Conservation (phyloP, 208 protist species). For the Dictyostelium gargantuum region DNA sequence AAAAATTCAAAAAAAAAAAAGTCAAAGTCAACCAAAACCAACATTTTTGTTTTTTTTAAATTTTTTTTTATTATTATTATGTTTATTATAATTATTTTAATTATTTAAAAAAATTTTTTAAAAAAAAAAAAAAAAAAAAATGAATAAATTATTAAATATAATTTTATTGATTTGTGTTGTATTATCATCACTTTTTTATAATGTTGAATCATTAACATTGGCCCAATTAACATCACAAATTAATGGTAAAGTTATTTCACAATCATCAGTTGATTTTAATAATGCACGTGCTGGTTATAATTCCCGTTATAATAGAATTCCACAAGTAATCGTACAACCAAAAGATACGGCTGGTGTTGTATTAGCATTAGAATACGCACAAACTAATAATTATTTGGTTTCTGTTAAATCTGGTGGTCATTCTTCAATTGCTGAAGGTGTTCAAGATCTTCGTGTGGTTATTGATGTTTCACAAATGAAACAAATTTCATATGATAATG, state of each 20-base stretch:
- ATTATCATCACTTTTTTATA: background rate
- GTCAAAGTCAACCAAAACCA: too few species aligned
- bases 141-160: background rate
- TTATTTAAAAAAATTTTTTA: too few species aligned
- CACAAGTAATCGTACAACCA: slow-evolving; percentile 55
- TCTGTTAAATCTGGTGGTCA: slow-evolving; percentile 68
- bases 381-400: slow-evolving; percentile 54
- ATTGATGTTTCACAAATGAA: slow-evolving; percentile 71
- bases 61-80: too few species aligned
- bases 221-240: background rate
- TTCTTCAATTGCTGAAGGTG: slow-evolving; percentile 20
- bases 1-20: too few species aligned
- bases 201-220: slow-evolving; percentile 5
- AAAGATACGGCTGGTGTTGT: slow-evolving; percentile 1
- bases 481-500: background rate
- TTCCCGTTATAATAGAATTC: slow-evolving; percentile 57
- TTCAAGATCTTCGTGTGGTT: slow-evolving; percentile 41
- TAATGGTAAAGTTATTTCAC: background rate
- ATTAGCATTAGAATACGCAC: slow-evolving; percentile 65
- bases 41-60: too few species aligned
- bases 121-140: slow-evolving; percentile 2
- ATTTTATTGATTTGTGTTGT: background rate
- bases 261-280: slow-evolving; percentile 29
- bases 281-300: slow-evolving; percentile 65
- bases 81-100: too few species aligned